Evolutionary conservation across 345 rosid genomes (phyloP).

Genomic region (Populus davidiana): DNA sequence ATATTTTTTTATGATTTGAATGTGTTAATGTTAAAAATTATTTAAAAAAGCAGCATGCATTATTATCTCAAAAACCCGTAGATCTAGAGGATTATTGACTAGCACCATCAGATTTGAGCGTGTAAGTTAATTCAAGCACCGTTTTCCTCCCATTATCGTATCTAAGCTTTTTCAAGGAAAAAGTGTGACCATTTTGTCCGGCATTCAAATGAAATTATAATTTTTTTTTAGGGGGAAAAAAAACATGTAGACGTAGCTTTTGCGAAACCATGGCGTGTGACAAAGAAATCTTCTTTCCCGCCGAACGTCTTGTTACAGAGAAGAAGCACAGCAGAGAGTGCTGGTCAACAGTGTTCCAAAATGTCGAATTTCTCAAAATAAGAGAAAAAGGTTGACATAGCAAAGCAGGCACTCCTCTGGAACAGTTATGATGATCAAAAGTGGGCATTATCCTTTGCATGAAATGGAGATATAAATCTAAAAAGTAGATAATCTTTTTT

Average conservation of each 20-base stretch:
- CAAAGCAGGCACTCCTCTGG: constrained; percentile 20
- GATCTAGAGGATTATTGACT: not conserved
- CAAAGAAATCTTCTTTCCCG: constrained; percentile 22
- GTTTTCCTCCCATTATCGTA: not conserved
- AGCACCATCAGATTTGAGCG: not conserved
- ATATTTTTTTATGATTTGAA: not conserved
- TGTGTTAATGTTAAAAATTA: not conserved
- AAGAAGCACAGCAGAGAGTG: not conserved
- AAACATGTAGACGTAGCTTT: not conserved
- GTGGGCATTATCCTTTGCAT: constrained; percentile 15
- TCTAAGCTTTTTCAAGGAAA: no score
- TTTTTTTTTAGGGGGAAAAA: not conserved
- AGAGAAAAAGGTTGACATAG: constrained; percentile 6
- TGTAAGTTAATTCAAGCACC: not conserved
- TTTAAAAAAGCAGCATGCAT: no score
- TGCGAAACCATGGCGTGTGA: not conserved
- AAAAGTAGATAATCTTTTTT: constrained; percentile 37
- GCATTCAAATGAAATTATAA: not conserved
- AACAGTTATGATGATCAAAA: constrained; percentile 8
- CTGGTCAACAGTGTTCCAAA: not conserved
- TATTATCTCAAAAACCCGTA: no score
- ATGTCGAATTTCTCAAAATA: constrained; percentile 10
- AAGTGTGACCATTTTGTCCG: not conserved
- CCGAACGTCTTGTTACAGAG: constrained; percentile 10
- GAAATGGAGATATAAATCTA: constrained; percentile 15